These are phyloP conservation scores for Blastobotrys mokoenaii DNA, from an alignment of 805 yeast genomes.

Conservation along the genomic window DNA sequence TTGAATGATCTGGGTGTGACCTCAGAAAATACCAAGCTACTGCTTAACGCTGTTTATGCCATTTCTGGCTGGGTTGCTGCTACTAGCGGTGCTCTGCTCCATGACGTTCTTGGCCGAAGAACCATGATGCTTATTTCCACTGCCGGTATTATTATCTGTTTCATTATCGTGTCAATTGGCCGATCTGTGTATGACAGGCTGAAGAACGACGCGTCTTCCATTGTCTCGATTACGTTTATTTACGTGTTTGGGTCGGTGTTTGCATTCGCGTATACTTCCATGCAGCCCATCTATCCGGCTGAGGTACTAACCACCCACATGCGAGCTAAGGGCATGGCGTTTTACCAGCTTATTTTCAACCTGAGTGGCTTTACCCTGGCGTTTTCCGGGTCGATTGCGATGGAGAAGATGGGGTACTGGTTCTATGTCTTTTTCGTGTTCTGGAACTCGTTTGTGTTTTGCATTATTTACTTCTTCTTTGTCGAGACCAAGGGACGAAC, in stretches of 20 bases:
- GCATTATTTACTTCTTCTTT: constrained; percentile 54
- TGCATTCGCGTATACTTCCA: constrained; percentile 29
- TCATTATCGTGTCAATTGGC: constrained; percentile 21
- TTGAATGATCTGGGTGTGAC: constrained; percentile 6
- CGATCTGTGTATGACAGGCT: constrained; percentile 18
- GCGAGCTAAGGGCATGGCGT: constrained; percentile 27
- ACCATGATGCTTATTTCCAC: constrained; percentile 21
- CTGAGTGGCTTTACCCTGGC: constrained; percentile 26
- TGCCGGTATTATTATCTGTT: constrained; percentile 19
- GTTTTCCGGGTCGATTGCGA: constrained; percentile 23
- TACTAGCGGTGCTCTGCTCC: constrained; percentile 17
- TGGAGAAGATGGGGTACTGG: constrained; percentile 28
- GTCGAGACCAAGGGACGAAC: constrained; percentile 73
- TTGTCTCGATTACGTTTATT: constrained; percentile 14
- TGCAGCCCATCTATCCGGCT: constrained; percentile 31
- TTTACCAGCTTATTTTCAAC: constrained; percentile 22
- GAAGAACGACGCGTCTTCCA: constrained; percentile 15
- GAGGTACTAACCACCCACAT: constrained; percentile 25
- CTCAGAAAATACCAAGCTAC: not conserved
- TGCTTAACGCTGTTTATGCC: constrained; percentile 1
- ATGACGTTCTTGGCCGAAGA: constrained; percentile 25
- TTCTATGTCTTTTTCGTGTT: constrained; percentile 27
- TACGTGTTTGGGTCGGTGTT: constrained; percentile 13
- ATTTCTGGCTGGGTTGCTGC: constrained; percentile 11
- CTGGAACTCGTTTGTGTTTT: constrained; percentile 25